These are phyloP conservation scores for Reticulascus tulasneorum DNA, from an alignment of 2,329 filamentous ascomycete genomes.

Conservation along the genomic window DNA sequence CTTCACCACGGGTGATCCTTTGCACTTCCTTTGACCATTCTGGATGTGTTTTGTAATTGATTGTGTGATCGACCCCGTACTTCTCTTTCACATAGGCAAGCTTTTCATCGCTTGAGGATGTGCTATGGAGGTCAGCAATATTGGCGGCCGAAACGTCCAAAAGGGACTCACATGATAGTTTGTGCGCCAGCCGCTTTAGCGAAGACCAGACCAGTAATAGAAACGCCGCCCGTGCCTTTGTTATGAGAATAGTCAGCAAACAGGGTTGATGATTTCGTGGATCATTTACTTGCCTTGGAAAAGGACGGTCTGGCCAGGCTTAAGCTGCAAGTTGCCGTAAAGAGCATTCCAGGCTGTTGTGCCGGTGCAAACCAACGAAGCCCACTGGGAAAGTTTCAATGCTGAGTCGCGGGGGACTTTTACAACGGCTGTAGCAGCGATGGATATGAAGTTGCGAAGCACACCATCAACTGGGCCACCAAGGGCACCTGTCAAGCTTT, in stretches of 20 bases:
- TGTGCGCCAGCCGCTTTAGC: conserved; percentile 40
- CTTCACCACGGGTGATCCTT: conserved; percentile 36
- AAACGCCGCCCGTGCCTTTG: conserved; percentile 43
- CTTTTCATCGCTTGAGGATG: conserved; percentile 47
- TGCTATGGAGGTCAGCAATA: too few relatives aligned
- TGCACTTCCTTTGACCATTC: conserved; percentile 42
- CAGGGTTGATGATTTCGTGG: too few relatives aligned
- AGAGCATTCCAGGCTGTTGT: conserved; percentile 45
- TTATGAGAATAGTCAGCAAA: too few relatives aligned
- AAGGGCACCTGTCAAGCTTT: conserved; percentile 16
- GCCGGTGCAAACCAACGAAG: conserved; percentile 38
- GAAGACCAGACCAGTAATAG: conserved; percentile 38
- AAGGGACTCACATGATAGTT: too few relatives aligned
- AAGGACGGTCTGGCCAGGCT: conserved; percentile 34
- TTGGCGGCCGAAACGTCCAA: too few relatives aligned
- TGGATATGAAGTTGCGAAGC: conserved; percentile 35
- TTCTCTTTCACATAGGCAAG: conserved; percentile 29
- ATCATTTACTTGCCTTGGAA: conserved; percentile 23
- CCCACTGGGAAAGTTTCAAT: conserved; percentile 29
- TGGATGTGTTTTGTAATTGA: conserved; percentile 45
- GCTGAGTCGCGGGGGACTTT: conserved; percentile 31
- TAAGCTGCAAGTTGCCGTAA: conserved; percentile 34
- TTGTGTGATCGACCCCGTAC: conserved; percentile 37
- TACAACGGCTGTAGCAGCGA: conserved; percentile 34
- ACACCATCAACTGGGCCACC: conserved; percentile 32